These are phyloP conservation scores for Solanum hybrid DNA, from an alignment of 305 asterid genomes.

Conservation along the genomic window DNA sequence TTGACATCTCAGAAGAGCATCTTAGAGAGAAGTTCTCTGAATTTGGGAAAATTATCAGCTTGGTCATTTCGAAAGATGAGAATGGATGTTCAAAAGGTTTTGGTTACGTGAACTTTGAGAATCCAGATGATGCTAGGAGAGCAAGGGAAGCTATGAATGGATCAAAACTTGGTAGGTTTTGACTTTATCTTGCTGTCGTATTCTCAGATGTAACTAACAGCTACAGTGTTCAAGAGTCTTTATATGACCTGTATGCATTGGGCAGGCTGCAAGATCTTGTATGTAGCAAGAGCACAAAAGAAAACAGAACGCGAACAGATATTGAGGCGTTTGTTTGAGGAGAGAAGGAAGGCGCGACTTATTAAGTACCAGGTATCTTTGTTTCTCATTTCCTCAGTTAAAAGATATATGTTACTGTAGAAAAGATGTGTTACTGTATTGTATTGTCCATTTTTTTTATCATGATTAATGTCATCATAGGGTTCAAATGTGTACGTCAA, in stretches of 20 bases:
- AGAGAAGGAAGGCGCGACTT: conserved; percentile 54
- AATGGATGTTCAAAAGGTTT: conserved; percentile 71
- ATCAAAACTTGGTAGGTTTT: conserved; percentile 49
- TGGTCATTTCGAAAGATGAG: conserved; percentile 57
- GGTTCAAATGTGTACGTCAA: conserved; percentile 78
- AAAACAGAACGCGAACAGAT: conserved; percentile 67
- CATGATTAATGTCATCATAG: conserved; percentile 18
- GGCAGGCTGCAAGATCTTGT: conserved; percentile 62
- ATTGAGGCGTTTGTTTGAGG: conserved; percentile 63
- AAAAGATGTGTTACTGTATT: not conserved
- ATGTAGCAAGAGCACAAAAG: conserved; percentile 82
- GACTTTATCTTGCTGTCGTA: not conserved
- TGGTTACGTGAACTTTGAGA: conserved; percentile 84
- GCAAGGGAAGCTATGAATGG: conserved; percentile 72
- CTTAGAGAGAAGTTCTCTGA: conserved; percentile 58
- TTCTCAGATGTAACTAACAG: not conserved
- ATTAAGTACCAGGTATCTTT: conserved; percentile 53
- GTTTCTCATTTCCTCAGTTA: not conserved
- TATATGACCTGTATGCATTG: conserved; percentile 2
- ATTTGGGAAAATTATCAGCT: conserved; percentile 56
- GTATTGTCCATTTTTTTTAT: not conserved
- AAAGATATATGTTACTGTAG: not conserved
- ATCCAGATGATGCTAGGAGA: conserved; percentile 62
- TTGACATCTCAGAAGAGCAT: conserved; percentile 46
- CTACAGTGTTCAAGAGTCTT: not conserved